Base-by-base conservation (phyloP, 2,329 filamentous ascomycete species). In the Monosporascus sp. region DNA sequence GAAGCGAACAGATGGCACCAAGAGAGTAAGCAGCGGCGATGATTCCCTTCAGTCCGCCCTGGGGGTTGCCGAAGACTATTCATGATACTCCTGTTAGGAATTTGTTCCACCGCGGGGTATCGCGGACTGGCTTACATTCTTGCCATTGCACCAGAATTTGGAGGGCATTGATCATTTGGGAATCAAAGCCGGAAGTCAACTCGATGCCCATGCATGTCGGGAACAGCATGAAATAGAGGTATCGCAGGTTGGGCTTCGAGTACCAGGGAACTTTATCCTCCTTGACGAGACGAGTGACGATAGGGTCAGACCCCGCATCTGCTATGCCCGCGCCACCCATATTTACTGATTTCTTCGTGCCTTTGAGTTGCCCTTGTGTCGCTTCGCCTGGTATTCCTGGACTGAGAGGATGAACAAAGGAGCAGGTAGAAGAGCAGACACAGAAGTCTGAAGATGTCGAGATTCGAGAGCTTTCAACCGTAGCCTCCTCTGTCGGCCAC, bases 181-280 rank as follows among this genome's bases (percentile, higher is more conserved):
- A 74, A 60, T 75, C 73, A 55, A 74, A 75, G 0, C 73, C 73
- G 14, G 72, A 74, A 0, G 73, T 75, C 64, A 74, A 59, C 68
- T 85, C 82, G 53, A 85, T 81, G 47, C 82, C 82, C 70, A 84
- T 80, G 63, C 79, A 83, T 44, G 79, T 80, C 22, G 80, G 79
- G 53, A 85, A 79, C 48, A 85, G 73, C 54, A 81, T 67, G 6
- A 84, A 63, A 60, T 85, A 85, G 38, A 85, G 70, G 18, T 62
- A 63, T 50, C 81, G 73, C 39, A 85, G 68, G 57, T 85, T 84
- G 1, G 76, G 79, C 65, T 85, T 85, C 61, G 72, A 74, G 69
- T 76, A 83, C 79, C 80, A 84, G 52, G 68, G 68, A 34, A 70
- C 65, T 59, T 65, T 72, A 57, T 75, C 73, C 60, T 72, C 69